Conservation (phyloP, 73 alveolate genomes). For the Tetrahymena elliotti region DNA sequence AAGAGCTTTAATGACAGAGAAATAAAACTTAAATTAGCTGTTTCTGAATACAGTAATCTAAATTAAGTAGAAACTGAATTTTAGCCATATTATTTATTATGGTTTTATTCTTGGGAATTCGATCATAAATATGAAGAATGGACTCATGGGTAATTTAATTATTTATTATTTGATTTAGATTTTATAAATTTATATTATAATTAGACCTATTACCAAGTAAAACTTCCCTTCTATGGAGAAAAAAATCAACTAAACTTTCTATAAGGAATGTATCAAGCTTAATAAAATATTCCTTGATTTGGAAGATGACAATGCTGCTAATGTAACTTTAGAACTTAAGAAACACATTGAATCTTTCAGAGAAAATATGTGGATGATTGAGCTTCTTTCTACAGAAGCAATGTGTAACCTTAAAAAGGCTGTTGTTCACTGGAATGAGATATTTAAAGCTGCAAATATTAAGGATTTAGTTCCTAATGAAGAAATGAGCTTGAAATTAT, state of each 20-base stretch:
- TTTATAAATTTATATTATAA: background rate
- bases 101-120: slow-evolving; percentile 68
- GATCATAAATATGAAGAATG: slow-evolving; percentile 49
- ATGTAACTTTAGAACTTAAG: slow-evolving; percentile 73
- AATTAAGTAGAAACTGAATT: slow-evolving; percentile 52
- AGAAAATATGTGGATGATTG: slow-evolving; percentile 82
- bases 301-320: slow-evolving; percentile 70
- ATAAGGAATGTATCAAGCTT: slow-evolving; percentile 43
- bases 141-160: slow-evolving; percentile 32
- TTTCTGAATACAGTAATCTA: slow-evolving; percentile 63
- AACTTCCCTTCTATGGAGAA: slow-evolving; percentile 51
- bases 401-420: slow-evolving; percentile 49
- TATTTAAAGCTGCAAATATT: slow-evolving; percentile 52
- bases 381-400: slow-evolving; percentile 85
- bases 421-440: slow-evolving; percentile 91
- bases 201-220: slow-evolving; percentile 11
- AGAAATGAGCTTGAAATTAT: slow-evolving; percentile 62
- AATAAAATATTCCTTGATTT: slow-evolving; percentile 54
- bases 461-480: slow-evolving; percentile 49
- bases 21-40: slow-evolving; percentile 45
- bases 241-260: slow-evolving; percentile 45
- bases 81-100: slow-evolving; percentile 62
- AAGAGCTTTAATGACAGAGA: slow-evolving; percentile 76
- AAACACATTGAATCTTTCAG: slow-evolving; percentile 77
- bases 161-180: background rate